Base-by-base conservation (phyloP, 495 filamentous ascomycete species). In the Aspergillus biplanus region DNA sequence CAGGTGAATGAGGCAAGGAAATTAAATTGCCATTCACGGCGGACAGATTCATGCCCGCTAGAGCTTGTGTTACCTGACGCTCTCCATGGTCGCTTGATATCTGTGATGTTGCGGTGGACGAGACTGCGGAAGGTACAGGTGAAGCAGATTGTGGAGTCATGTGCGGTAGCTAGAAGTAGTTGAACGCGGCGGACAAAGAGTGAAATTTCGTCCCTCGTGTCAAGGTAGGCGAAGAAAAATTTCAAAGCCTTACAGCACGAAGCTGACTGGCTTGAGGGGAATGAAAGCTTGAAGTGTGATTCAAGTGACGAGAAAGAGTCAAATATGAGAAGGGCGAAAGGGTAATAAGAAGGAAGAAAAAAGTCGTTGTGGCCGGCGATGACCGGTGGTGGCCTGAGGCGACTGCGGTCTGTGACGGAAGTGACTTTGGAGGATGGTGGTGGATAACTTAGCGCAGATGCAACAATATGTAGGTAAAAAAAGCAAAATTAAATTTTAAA, bases 31-130 rank as follows among this genome's bases (percentile, higher is more conserved):
- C 76, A 62, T 77, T 78, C 55, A 65, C 56, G 52, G 67, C 71
- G 71, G 78, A 78, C 68, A 80, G 65, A 63, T 75, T 73, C 71
- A 80, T 78, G 77, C 75, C 79, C 73, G 76, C 75, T n/a, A 80
- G 52, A 69, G 78, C 75, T 44, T 74, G 74, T 76, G 75, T 78
- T 76, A 80, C 74, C 77, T 76, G 68, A 65, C 69, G 68, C 48
- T 80, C 78, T 73, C 77, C 77, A 80, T 80, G 73, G 62, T 79
- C 74, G 68, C 69, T 66, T 31, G 71, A 80, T 53, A 78, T 71
- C 69, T 75, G 72, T 59, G 78, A 80, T 42, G 75, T 67, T 60
- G 78, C 73, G 62, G 76, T 70, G 53, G 79, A 81, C 62, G 78
- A 79, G 71, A 79, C 69, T 71, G 78, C 70, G 67, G 78, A 80